Evolutionary conservation across 2,329 filamentous ascomycete genomes (phyloP).

Genomic region (Fusarium zealandicum): DNA sequence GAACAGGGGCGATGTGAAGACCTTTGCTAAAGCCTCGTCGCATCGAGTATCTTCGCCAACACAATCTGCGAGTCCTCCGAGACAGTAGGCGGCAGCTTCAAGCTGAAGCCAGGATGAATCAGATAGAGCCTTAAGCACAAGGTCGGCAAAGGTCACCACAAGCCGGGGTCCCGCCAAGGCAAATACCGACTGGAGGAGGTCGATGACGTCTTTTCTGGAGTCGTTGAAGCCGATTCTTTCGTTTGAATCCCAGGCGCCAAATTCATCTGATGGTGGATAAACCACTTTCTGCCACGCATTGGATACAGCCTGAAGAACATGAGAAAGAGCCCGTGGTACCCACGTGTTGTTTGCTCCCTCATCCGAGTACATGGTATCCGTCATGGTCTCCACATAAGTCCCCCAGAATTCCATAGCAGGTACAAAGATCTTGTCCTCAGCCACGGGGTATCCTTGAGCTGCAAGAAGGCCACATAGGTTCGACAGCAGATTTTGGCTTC

Average conservation of each 20-base stretch:
- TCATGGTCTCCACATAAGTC: conserved; percentile 74
- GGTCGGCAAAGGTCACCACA: conserved; percentile 63
- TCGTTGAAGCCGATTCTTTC: conserved; percentile 73
- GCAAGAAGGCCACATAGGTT: conserved; percentile 71
- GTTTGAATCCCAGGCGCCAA: conserved; percentile 72
- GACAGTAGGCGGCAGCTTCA: conserved; percentile 67
- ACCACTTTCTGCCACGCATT: conserved; percentile 73
- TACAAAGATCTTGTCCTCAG: conserved; percentile 78
- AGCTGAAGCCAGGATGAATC: conserved; percentile 64
- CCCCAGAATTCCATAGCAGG: conserved; percentile 83
- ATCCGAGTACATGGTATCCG: conserved; percentile 63
- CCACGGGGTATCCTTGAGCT: conserved; percentile 70
- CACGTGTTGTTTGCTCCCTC: conserved; percentile 58
- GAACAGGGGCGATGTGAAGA: conserved; percentile 70
- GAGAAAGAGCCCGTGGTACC: conserved; percentile 63
- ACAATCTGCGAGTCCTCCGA: conserved; percentile 73
- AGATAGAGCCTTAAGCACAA: conserved; percentile 59
- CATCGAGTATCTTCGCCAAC: conserved; percentile 63
- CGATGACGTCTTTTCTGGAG: conserved; percentile 79
- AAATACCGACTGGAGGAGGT: conserved; percentile 77
- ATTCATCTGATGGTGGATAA: conserved; percentile 66
- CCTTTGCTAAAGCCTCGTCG: conserved; percentile 64
- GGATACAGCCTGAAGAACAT: conserved; percentile 70
- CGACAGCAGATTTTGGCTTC: conserved; percentile 60
- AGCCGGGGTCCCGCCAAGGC: conserved; percentile 64